phyloP scores from a whole-genome alignment of 179 eudicot species.

The Patellifolia procumbens region DNA sequence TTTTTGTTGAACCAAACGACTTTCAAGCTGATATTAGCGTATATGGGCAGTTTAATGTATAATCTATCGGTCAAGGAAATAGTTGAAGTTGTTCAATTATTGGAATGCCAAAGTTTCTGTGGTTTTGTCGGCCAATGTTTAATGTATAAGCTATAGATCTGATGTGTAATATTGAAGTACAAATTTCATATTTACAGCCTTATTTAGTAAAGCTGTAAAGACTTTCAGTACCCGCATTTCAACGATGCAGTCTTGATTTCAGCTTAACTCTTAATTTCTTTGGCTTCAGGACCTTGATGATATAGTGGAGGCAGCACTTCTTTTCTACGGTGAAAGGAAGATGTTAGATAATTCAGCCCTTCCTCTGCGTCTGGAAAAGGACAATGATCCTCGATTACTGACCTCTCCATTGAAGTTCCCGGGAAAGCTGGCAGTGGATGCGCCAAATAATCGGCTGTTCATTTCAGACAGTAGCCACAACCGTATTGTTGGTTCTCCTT shows the following conservation, averaged over 20 bases:
- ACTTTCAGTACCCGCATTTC: background rate
- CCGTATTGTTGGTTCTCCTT: slow-evolving; percentile 67
- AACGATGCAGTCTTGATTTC: background rate
- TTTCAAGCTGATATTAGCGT: background rate
- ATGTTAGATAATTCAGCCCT: slow-evolving; percentile 64
- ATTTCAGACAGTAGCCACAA: slow-evolving; percentile 98
- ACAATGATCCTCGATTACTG: slow-evolving; percentile 85
- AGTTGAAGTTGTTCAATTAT: background rate
- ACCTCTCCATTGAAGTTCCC: slow-evolving; percentile 97
- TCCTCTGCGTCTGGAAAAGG: slow-evolving; percentile 87
- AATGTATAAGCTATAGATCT: no score
- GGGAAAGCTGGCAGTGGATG: slow-evolving; percentile 90
- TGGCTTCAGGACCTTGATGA: slow-evolving; percentile 80
- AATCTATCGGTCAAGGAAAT: background rate
- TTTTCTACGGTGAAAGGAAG: slow-evolving; percentile 65
- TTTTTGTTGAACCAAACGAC: background rate
- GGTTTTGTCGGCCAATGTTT: no score
- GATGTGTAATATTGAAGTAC: no score
- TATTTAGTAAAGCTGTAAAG: no score
- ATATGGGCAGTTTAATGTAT: background rate
- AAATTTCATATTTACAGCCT: no score
- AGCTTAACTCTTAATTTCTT: slow-evolving; percentile 6
- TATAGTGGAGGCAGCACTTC: slow-evolving; percentile 87
- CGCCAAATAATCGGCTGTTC: slow-evolving; percentile 79
- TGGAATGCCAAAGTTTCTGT: background rate